Base-by-base conservation (phyloP, 1,284 basidiomycete species). In the Boletus sp. region DNA sequence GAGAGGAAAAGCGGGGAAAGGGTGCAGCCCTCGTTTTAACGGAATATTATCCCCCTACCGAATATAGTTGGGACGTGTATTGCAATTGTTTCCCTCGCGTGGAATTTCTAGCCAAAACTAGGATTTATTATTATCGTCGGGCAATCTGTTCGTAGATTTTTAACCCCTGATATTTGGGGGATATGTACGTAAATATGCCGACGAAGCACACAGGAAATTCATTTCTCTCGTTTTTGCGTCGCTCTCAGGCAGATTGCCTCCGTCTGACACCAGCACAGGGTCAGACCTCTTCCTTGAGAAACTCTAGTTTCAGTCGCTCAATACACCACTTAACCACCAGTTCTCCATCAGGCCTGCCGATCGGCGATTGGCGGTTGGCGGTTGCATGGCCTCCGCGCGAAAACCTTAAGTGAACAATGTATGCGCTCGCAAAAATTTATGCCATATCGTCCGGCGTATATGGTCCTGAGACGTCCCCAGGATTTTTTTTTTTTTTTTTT, bases 21-120 rank as follows among this genome's bases (percentile, higher is more conserved):
- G 71, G 70, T 72, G 68, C 73, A 70, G 72, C 71, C 70, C 76
- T 75, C 76, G 80, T 81, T 86, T 85, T 84, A 83, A 81, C 80
- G 76, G 78, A 76, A 63, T 63, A 67, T 75, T 80, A 76, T 74
- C 73, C 62, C 63, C 69, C 66, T 76, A 71, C 80, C 79, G 77
- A 77, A 80, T 84, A 76, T 81, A 83, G 80, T 80, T 80, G 72
- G 67, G 61, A 58, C 72, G 71, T 65, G 61, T 66, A 70, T 71
- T 75, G 70, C 62, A 73, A 76, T 77, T 76, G 70, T 76, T 75
- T 66, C 68, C 59, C 70, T 72, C 73, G 73, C 71, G 72, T 74
- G 72, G 68, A 74, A 71, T 32, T 62, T 71, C 64, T 70, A 67
- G 60, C 73, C 74, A 75, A 77, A 71, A 72, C 65, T 65, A 70